phyloP scores from a whole-genome alignment of 495 filamentous ascomycete genomes.

The Hamigera avellanea region DNA sequence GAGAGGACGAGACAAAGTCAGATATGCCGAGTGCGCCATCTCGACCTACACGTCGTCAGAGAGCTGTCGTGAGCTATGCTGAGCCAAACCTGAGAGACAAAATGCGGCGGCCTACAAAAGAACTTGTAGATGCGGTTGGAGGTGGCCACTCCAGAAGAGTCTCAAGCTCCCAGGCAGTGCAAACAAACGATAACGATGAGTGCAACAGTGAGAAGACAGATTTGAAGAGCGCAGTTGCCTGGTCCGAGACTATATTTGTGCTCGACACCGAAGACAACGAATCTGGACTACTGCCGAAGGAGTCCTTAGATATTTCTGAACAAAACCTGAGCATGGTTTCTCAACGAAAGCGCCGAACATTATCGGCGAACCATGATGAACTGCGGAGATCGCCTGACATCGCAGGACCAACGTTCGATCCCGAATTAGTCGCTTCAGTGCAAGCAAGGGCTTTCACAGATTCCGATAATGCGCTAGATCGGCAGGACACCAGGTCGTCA shows the following conservation, averaged over 20 bases:
- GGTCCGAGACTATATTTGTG: no score
- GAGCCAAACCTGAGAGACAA: constrained; percentile 78
- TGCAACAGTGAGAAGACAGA: constrained; percentile 1
- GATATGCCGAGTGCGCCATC: constrained; percentile 29
- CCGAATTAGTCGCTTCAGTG: no score
- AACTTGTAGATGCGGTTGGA: constrained; percentile 59
- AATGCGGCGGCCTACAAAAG: constrained; percentile 73
- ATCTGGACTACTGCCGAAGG: no score
- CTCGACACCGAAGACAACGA: no score
- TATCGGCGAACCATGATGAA: constrained; percentile 10
- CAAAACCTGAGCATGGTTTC: constrained; percentile 12
- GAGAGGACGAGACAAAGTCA: not conserved
- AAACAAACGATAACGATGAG: constrained; percentile 11
- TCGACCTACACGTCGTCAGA: constrained; percentile 52
- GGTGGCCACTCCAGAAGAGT: constrained; percentile 32
- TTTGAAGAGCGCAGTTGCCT: no score
- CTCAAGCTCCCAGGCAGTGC: constrained; percentile 15
- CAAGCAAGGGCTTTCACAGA: no score
- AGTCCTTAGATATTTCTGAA: no score
- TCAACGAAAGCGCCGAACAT: constrained; percentile 22
- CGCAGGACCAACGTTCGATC: no score
- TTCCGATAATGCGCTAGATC: no score
- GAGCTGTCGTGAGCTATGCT: constrained; percentile 66
- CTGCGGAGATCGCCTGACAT: no score
- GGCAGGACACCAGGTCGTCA: no score